Base-by-base conservation (phyloP, 192 early-diverging fungal species). In the Mortierella hygrophila region DNA sequence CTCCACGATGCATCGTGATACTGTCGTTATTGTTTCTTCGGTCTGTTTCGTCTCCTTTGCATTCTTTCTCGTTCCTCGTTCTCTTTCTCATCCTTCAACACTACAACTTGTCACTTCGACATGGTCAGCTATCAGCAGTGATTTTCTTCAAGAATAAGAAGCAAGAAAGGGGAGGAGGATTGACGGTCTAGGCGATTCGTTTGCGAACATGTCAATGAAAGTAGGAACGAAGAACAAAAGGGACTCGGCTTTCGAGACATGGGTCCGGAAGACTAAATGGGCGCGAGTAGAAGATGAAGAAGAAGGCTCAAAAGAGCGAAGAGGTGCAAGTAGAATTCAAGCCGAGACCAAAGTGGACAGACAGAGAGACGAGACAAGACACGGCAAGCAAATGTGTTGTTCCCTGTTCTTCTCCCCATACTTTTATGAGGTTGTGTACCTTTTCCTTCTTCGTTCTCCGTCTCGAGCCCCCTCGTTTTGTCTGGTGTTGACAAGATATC, bases 281-380 rank as follows among this genome's bases (percentile, higher is more conserved):
- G 60, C 60, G 26, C 60, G 60, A 65, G 26, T 65, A 46, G 8
- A 23, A 60, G 29, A 70, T 1, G 35, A 35, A 35, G 35, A 35
- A 35, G 35, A 35, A 35, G 68, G 44, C 11, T 13, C 44, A 46
- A 46, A 46, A 38, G 35, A 38, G 68, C 35, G 18, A 52, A 52
- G 49, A 52, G 44, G 44, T 46, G 44, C 44, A 26, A 26, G 60
- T 32, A 32, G 60, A 15, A 32, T 65, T 32, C 29, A 65, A 65
- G 29, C 26, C 60, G 60, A 65, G 60, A 65, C 60, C 60, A 65
- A 15, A 65, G 60, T 65, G 60, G 60, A 65, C 60, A 65, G 29
- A 29, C 57, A 63, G 57, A 65, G 29, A 65, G 13, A 32, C 55
- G n/a, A 57, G 47, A 49, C 16, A 18, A 54, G 4, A 16, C 5